These are phyloP conservation scores for Senna tora DNA, from an alignment of 306 rosid species.

Conservation along the genomic window DNA sequence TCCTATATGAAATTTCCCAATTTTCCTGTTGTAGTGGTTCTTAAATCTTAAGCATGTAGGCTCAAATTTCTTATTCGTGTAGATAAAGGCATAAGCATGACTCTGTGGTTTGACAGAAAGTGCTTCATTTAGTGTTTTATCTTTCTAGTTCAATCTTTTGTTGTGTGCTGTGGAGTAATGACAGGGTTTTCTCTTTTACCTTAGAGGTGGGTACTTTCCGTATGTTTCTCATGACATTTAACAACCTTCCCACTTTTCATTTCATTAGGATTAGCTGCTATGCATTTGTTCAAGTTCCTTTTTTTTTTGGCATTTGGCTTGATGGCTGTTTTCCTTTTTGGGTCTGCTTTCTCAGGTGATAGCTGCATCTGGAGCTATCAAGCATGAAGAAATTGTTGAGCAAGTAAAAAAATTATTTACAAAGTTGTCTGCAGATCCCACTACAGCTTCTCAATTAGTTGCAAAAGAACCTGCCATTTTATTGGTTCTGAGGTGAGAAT, in stretches of 20 bases:
- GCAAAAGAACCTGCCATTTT: too few species aligned
- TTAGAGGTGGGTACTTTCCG: not conserved
- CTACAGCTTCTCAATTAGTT: too few species aligned
- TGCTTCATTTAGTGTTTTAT: not conserved
- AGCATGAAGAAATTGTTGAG: too few species aligned
- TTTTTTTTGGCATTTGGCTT: too few species aligned
- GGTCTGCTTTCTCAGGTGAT: too few species aligned
- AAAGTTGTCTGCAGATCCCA: too few species aligned
- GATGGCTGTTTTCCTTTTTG: too few species aligned
- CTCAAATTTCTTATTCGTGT: not conserved
- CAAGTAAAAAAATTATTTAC: too few species aligned
- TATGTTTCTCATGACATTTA: not conserved
- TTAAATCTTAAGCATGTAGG: too few species aligned
- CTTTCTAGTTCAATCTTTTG: not conserved
- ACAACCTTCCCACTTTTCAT: not conserved
- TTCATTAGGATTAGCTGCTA: not conserved
- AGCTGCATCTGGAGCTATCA: too few species aligned
- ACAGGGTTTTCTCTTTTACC: not conserved
- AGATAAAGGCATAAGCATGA: not conserved
- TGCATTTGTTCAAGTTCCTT: not conserved
- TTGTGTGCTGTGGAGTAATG: not conserved
- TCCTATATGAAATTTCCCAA: not conserved
- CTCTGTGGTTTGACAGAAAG: not conserved
- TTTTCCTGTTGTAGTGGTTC: not conserved
- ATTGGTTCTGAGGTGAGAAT: too few species aligned